Conservation (phyloP, 495 filamentous ascomycete genomes). For the Aspergillus indologenus region DNA sequence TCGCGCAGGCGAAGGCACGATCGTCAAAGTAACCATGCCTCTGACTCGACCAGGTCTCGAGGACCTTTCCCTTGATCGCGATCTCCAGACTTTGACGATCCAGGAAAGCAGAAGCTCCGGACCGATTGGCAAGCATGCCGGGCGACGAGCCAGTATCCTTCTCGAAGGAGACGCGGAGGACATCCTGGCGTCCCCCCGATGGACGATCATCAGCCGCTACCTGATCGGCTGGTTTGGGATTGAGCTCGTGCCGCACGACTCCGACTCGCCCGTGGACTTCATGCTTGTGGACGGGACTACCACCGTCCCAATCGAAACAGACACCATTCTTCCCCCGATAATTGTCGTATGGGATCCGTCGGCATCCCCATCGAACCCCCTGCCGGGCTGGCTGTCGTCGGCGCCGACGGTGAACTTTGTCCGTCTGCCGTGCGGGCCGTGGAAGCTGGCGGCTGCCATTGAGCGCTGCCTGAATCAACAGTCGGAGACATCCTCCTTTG, state of each 20-base stretch:
- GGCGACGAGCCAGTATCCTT: slow-evolving; percentile 28
- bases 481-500: slow-evolving; percentile 11
- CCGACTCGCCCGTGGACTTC: slow-evolving; percentile 32
- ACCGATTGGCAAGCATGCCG: slow-evolving; percentile 26
- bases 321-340: slow-evolving; percentile 28
- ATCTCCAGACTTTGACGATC: slow-evolving; percentile 13
- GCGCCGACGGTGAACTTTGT: slow-evolving; percentile 42
- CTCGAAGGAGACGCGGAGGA: slow-evolving; percentile 25
- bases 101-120: slow-evolving; percentile 21
- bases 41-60: slow-evolving; percentile 32
- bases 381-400: slow-evolving; percentile 30
- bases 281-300: slow-evolving; percentile 39
- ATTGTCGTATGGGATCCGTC: slow-evolving; percentile 38
- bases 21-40: slow-evolving; percentile 48
- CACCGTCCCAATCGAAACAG: slow-evolving; percentile 14
- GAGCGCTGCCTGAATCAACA: slow-evolving; percentile 30
- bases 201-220: slow-evolving; percentile 28
- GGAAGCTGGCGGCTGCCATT: slow-evolving; percentile 59
- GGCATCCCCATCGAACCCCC: slow-evolving; percentile 27
- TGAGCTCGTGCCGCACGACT: slow-evolving; percentile 35
- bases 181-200: slow-evolving; percentile 16
- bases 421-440: slow-evolving; percentile 57
- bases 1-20: slow-evolving; percentile 48
- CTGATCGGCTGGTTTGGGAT: slow-evolving; percentile 46
- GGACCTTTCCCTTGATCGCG: slow-evolving; percentile 22